Evolutionary conservation across 2,329 filamentous ascomycete species (phyloP).

Genomic region (Alternaria postmessia): DNA sequence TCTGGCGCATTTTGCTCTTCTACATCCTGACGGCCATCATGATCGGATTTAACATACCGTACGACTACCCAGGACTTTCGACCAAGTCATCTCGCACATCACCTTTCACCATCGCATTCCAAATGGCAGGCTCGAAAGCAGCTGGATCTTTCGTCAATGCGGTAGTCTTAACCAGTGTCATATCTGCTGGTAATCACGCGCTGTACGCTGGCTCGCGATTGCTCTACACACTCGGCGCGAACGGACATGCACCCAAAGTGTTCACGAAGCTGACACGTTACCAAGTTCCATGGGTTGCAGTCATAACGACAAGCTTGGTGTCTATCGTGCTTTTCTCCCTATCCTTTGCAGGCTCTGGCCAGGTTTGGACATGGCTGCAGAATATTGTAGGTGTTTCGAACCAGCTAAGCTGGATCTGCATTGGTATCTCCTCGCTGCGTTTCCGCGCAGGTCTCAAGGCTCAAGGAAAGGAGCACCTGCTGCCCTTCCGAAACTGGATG

Average conservation of each 20-base stretch:
- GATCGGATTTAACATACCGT: conserved; percentile 54
- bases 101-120: conserved; percentile 72
- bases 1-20: conserved; percentile 61
- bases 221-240: conserved; percentile 59
- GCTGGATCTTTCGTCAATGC: conserved; percentile 72
- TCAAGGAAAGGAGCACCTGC: conserved; percentile 58
- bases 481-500: conserved; percentile 65
- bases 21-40: conserved; percentile 54
- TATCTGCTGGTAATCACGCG: conserved; percentile 65
- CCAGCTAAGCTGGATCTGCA: conserved; percentile 63
- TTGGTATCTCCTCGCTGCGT: conserved; percentile 65
- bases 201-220: conserved; percentile 65
- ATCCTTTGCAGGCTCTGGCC: conserved; percentile 53
- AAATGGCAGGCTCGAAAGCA: conserved; percentile 66
- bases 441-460: conserved; percentile 58
- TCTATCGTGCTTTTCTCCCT: conserved; percentile 52
- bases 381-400: conserved; percentile 69
- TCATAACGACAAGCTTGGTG: conserved; percentile 48
- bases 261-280: conserved; percentile 62
- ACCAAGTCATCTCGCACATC: conserved; percentile 55
- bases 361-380: conserved; percentile 68
- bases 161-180: conserved; percentile 68
- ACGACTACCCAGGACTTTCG: conserved; percentile 46
- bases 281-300: conserved; percentile 53
- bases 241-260: conserved; percentile 75